Percentiles rank a stretch among this genome's conserved stretches.
Evolutionary conservation across 2,329 filamentous ascomycete genomes (phyloP).

Genomic region (Pezicula carpinea): DNA sequence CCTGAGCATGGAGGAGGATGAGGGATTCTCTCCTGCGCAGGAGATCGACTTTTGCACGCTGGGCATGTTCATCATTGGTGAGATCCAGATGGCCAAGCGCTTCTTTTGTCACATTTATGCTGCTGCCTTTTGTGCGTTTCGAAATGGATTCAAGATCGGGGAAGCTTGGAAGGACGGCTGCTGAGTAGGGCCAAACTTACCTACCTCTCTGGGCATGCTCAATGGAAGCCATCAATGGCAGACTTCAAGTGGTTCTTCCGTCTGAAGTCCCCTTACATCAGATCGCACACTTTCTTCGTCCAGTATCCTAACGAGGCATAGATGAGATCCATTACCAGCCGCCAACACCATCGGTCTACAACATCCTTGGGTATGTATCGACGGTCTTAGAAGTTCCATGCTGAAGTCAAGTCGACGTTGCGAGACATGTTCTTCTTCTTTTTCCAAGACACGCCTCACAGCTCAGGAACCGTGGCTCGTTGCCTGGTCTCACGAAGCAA

Average conservation of each 20-base stretch:
- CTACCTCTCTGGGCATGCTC: background rate
- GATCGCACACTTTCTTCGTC: background rate
- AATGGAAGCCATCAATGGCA: background rate
- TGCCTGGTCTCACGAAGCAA: too few species aligned
- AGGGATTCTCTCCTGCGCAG: constrained; percentile 26
- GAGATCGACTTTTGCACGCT: constrained; percentile 63
- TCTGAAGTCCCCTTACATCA: too few species aligned
- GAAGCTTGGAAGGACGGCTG: background rate
- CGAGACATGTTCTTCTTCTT: too few species aligned
- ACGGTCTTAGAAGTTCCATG: too few species aligned
- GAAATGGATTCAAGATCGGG: constrained; percentile 8
- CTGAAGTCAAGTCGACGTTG: too few species aligned
- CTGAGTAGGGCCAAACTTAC: background rate
- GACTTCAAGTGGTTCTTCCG: too few species aligned
- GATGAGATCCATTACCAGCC: constrained; percentile 88
- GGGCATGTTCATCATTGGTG: constrained; percentile 72
- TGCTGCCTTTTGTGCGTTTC: constrained; percentile 2
- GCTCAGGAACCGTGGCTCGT: too few species aligned
- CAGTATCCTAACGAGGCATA: constrained; percentile 32
- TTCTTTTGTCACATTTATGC: constrained; percentile 2
- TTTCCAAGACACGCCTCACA: too few species aligned
- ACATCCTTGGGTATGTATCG: constrained; percentile 60
- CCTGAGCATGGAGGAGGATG: constrained; percentile 18
- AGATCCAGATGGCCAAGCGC: constrained; percentile 27
- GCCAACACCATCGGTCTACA: constrained; percentile 60